phyloP scores from a whole-genome alignment of 2,329 filamentous ascomycete genomes.

The Alternaria conjuncta region DNA sequence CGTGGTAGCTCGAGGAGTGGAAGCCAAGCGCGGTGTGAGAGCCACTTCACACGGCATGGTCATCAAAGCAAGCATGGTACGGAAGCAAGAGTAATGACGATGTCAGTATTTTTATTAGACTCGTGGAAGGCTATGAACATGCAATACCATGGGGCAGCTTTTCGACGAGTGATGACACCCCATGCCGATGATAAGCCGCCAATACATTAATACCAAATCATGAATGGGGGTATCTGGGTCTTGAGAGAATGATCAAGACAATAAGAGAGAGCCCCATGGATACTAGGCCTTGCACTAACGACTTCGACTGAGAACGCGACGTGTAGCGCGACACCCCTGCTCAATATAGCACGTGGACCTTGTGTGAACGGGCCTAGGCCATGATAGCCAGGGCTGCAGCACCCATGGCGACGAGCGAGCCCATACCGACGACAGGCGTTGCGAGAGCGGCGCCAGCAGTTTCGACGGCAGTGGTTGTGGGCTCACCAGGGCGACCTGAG shows the following conservation, averaged over 20 bases:
- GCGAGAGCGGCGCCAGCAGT: constrained; percentile 27
- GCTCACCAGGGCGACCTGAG: constrained; percentile 12
- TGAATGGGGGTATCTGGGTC: background rate
- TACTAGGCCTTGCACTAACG: constrained; percentile 16
- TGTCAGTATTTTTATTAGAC: constrained; percentile 21
- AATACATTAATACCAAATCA: constrained; percentile 14
- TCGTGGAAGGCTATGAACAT: constrained; percentile 23
- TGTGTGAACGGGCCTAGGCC: constrained; percentile 16
- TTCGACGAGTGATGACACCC: constrained; percentile 12
- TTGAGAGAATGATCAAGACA: constrained; percentile 10
- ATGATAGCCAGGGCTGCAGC: constrained; percentile 28
- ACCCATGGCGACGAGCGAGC: constrained; percentile 30
- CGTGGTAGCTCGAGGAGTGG: background rate
- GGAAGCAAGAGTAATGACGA: constrained; percentile 1
- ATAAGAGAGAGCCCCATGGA: constrained; percentile 3
- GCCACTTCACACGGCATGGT: background rate
- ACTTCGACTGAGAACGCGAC: constrained; percentile 6
- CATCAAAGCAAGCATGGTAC: background rate
- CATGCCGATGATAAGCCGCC: constrained; percentile 12
- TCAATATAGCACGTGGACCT: background rate
- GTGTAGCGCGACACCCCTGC: background rate
- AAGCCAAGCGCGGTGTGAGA: background rate
- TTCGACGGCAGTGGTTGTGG: constrained; percentile 13
- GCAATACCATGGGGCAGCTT: constrained; percentile 18
- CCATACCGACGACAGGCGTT: constrained; percentile 25